Evolutionary conservation across 805 yeast genomes (phyloP), one percentile per base, ranked within the genome.

Genomic region (Sugiyamaella americana): DNA sequence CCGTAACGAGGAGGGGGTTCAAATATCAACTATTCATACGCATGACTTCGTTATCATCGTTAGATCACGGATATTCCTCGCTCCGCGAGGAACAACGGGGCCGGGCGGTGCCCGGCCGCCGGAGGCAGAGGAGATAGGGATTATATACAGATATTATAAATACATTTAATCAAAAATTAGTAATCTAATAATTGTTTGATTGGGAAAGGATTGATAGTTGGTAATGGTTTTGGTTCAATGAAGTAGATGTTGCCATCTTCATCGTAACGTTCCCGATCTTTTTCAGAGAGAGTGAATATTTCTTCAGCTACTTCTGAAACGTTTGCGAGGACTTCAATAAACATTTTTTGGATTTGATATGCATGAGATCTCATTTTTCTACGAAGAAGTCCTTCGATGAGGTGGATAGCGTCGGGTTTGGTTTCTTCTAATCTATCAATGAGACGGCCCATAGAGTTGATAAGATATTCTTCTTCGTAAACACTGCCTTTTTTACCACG

Each of bases 401-500:
- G 72, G 51, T 75, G 74, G 18, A 75, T 58, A 1, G 93, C 89
- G 58, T 93, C 98, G 0, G 78, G 71, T 54, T 78, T 76, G 0
- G 95, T 84, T 54, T 76, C 80, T 39, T 78, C 76, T 48, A 93
- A 66, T 56, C 98, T 78, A 46, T 87, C 97, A 29, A 87, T 66
- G 62, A 93, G 73, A 61, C 99, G 79, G 3, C 95, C 93, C 49
- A 87, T 80, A 2, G 97, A 89, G 56, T 78, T 79, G 41, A 93
- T 82, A 47, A 93, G 75, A 64, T 93, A 93, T 63, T 93, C 98
- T 63, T 93, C 98, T 65, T 93, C 99, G 60, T 93, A 93, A 18
- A 93, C 84, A 4, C 97, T 91, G 40, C 98, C 98, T 69, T 93
- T 93, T 71, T 94, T 87, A 50, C 99, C 99, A 58, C 95, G 79